A percentile compares a stretch with the other conserved stretches of the same genome.
These are phyloP conservation scores for Phytophthora meadii DNA, from an alignment of 352 stramenopile genomes.

Conservation along the genomic window DNA sequence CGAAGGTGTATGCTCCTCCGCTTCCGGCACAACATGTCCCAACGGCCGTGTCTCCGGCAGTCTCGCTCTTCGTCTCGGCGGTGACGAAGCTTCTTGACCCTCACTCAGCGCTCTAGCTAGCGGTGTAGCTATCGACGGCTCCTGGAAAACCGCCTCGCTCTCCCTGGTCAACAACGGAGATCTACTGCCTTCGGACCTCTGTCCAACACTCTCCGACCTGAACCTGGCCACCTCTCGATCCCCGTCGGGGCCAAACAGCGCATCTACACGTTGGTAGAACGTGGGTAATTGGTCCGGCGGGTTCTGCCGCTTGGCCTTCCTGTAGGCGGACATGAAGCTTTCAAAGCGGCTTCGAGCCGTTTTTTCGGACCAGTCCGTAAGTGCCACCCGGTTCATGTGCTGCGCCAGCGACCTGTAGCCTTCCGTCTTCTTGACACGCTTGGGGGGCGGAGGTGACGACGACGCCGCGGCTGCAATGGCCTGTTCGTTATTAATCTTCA, in stretches of 20 bases:
- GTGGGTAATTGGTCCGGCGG: background rate
- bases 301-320: constrained; percentile 39
- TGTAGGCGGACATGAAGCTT: constrained; percentile 57
- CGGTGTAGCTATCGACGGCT: background rate
- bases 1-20: constrained; percentile 4
- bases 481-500: background rate
- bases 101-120: background rate
- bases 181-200: constrained; percentile 8
- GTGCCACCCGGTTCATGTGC: constrained; percentile 52
- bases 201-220: constrained; percentile 27
- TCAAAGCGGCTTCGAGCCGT: constrained; percentile 63
- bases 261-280: constrained; percentile 23
- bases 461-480: background rate
- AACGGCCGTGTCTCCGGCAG: too few relatives aligned
- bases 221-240: constrained; percentile 3
- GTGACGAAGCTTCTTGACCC: too few relatives aligned
- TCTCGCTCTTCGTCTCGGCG: too few relatives aligned
- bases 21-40: background rate
- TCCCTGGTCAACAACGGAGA: constrained; percentile 2
- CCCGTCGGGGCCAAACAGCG: constrained; percentile 13
- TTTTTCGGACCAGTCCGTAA: constrained; percentile 53
- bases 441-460: constrained; percentile 19
- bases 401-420: constrained; percentile 58
- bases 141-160: background rate
- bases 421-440: constrained; percentile 56